Evolutionary conservation across 352 stramenopile genomes (phyloP), one percentile per base, ranked within the genome.

Genomic region (Aphanomyces stellatus): DNA sequence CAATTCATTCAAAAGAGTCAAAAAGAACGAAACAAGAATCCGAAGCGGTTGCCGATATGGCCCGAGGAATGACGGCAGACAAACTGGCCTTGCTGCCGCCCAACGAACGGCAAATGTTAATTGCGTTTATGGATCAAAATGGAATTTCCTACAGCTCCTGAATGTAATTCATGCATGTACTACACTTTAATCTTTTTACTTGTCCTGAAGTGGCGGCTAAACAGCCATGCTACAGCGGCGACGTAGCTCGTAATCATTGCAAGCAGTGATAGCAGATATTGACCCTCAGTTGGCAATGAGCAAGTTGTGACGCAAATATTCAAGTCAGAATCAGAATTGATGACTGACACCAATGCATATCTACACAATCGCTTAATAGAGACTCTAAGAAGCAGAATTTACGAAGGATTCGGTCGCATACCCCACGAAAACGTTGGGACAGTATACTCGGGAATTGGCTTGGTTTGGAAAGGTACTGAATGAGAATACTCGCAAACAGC

Each of bases 121-220:
- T 91, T 51, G 71, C 70, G 35, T 93, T 90, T 71, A 93, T 93
- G 85, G 78, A 91, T 71, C 82, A 91, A 72, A 80, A 92, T 60
- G 81, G 82, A 69, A 89, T 92, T 56, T 73, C 77, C n/a, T 75
- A 57, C 30, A 46, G 37, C 37, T 46, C 37, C 11, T 46, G n/a
- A 46, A n/a, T n/a, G n/a, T n/a, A n/a, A n/a, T n/a, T n/a, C n/a
- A n/a, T n/a, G n/a, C n/a, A n/a, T n/a, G n/a, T n/a, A n/a, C n/a
- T n/a, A n/a, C n/a, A n/a, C n/a, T n/a, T n/a, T n/a, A n/a, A n/a
- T n/a, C n/a, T n/a, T n/a, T n/a, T n/a, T n/a, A n/a, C n/a, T n/a
- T n/a, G n/a, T n/a, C n/a, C n/a, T n/a, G n/a, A n/a, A n/a, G n/a
- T n/a, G n/a, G n/a, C n/a, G n/a, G n/a, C n/a, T n/a, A n/a, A n/a